These are phyloP conservation scores for Neonectria coccinea DNA, from an alignment of 2,329 filamentous ascomycete species.

Conservation along the genomic window DNA sequence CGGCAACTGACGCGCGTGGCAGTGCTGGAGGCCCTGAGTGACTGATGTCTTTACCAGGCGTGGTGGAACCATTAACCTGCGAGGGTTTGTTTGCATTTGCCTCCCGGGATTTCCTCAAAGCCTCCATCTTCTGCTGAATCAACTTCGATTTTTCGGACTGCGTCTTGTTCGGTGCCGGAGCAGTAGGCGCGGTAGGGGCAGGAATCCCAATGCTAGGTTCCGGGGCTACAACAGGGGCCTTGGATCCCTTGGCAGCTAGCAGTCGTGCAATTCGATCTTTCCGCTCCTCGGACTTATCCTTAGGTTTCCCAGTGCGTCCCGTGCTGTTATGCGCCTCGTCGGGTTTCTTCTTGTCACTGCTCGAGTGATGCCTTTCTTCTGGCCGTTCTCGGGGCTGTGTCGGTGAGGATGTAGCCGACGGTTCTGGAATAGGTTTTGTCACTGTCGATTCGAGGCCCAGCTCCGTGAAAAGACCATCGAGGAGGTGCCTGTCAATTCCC, in stretches of 20 bases:
- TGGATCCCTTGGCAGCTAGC: slow-evolving; percentile 77
- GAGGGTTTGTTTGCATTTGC: slow-evolving; percentile 50
- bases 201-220: slow-evolving; percentile 13
- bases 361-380: neutral
- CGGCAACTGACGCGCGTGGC: neutral
- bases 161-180: slow-evolving; percentile 35
- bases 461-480: slow-evolving; percentile 75
- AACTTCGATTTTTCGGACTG: slow-evolving; percentile 78
- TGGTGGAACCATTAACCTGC: slow-evolving; percentile 18
- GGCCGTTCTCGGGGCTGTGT: slow-evolving; percentile 4
- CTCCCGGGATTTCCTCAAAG: slow-evolving; percentile 71
- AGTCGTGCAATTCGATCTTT: slow-evolving; percentile 83
- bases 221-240: slow-evolving; percentile 47
- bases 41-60: slow-evolving; percentile 17
- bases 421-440: neutral
- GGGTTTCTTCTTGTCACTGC: neutral
- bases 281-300: slow-evolving; percentile 68
- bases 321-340: neutral
- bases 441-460: slow-evolving; percentile 67
- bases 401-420: neutral
- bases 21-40: neutral
- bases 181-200: slow-evolving; percentile 53
- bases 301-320: slow-evolving; percentile 61
- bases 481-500: slow-evolving; percentile 72
- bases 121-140: slow-evolving; percentile 82